A percentile compares a stretch with the other conserved stretches of the same genome.
phyloP scores from a whole-genome alignment of 371 early-diverging fungal species.

The Actinomortierella wolfii region DNA sequence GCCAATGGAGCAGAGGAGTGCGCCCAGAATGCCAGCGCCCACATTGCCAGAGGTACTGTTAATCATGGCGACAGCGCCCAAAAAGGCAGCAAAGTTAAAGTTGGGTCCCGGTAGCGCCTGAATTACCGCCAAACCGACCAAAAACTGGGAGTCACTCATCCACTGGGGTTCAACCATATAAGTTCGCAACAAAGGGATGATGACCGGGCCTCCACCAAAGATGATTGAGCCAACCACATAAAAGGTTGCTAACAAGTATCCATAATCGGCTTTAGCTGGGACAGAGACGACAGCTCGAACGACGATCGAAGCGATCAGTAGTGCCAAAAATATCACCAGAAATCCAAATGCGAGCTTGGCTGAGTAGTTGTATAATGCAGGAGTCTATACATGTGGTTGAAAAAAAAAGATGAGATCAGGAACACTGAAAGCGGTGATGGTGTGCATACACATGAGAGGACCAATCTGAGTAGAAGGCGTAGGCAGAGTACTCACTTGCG shows the following conservation, averaged over 20 bases:
- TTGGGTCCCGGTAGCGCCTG: constrained; percentile 67
- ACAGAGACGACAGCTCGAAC: constrained; percentile 37
- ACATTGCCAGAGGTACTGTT: constrained; percentile 7
- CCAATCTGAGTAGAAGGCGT: too few relatives aligned
- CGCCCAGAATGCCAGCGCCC: constrained; percentile 46
- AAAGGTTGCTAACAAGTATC: constrained; percentile 50
- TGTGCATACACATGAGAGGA: too few relatives aligned
- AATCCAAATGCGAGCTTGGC: constrained; percentile 46
- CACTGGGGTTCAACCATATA: constrained; percentile 59
- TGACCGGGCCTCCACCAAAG: constrained; percentile 70
- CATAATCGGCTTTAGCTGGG: constrained; percentile 21
- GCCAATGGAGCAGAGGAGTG: constrained; percentile 54
- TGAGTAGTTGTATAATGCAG: constrained; percentile 44
- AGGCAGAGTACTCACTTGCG: too few relatives aligned
- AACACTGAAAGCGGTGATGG: too few relatives aligned
- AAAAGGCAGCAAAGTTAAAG: constrained; percentile 66
- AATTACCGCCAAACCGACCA: constrained; percentile 65
- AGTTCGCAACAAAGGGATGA: constrained; percentile 58
- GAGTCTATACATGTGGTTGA: too few relatives aligned
- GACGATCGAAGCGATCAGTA: constrained; percentile 52
- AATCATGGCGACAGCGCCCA: constrained; percentile 58
- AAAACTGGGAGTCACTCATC: constrained; percentile 58
- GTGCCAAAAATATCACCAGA: constrained; percentile 46
- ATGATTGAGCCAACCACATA: constrained; percentile 68
- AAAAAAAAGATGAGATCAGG: too few relatives aligned